These are phyloP conservation scores for Emydomyces testavorans DNA, from an alignment of 2,329 filamentous ascomycete genomes.

Conservation along the genomic window DNA sequence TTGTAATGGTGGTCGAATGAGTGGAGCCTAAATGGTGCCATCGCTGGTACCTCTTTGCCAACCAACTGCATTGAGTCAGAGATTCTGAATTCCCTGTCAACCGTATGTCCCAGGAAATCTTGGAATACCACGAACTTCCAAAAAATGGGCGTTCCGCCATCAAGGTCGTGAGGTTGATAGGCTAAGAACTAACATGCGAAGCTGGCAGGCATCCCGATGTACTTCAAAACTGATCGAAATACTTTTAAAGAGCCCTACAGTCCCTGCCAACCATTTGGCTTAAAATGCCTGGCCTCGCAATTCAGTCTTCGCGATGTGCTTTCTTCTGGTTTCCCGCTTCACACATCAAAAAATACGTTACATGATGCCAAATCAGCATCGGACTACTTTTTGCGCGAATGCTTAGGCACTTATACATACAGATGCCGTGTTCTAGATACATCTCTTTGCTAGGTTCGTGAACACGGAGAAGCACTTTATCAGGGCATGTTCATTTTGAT, in stretches of 20 bases:
- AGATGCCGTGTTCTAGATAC: too few species aligned
- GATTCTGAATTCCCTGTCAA: neutral
- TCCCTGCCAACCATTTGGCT: too few species aligned
- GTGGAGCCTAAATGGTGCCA: neutral
- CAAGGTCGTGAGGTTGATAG: neutral
- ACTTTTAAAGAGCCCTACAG: neutral
- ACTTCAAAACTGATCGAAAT: neutral
- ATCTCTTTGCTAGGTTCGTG: too few species aligned
- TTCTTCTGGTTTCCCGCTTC: too few species aligned
- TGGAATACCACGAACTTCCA: neutral
- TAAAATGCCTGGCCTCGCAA: too few species aligned
- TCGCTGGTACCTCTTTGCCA: neutral
- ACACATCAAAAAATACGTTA: too few species aligned
- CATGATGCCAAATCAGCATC: too few species aligned
- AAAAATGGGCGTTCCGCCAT: neutral
- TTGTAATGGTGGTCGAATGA: neutral
- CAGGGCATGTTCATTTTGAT: too few species aligned
- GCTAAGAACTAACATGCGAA: neutral
- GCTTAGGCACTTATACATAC: too few species aligned
- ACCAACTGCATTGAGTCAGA: neutral
- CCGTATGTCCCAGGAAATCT: neutral
- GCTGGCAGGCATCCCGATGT: neutral
- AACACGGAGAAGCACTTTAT: too few species aligned
- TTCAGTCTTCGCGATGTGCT: too few species aligned
- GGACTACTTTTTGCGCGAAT: too few species aligned